A percentile compares a stretch with the other conserved stretches of the same genome.
These are phyloP conservation scores for Trichosporon asahii DNA, from an alignment of 1,284 basidiomycete species.

Conservation along the genomic window DNA sequence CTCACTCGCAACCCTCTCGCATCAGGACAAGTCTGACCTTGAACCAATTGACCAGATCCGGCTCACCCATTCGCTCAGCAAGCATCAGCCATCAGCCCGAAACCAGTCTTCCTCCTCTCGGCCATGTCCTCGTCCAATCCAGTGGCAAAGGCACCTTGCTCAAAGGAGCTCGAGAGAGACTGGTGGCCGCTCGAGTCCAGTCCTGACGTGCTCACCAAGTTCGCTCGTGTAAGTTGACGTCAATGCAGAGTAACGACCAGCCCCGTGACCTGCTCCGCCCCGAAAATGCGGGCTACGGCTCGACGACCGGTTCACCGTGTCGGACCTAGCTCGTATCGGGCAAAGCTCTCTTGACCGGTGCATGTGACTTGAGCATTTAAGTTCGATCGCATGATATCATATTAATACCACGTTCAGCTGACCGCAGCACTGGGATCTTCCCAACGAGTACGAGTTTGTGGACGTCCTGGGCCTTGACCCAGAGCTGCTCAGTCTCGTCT, in stretches of 20 bases:
- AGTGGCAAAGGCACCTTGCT: neutral
- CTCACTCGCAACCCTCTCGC: neutral
- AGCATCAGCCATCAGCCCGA: neutral
- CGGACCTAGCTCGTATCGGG: neutral
- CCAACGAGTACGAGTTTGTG: constrained; percentile 51
- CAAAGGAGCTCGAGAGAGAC: constrained; percentile 3
- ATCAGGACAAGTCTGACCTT: neutral
- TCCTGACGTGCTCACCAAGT: constrained; percentile 3
- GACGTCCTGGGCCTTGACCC: constrained; percentile 56
- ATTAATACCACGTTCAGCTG: neutral
- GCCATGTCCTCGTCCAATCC: neutral
- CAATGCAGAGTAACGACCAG: neutral
- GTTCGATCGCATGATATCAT: neutral
- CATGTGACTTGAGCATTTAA: neutral
- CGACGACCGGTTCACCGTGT: neutral
- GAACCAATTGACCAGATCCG: neutral
- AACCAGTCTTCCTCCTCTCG: neutral
- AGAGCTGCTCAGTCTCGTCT: constrained; percentile 54
- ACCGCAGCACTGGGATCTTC: constrained; percentile 39
- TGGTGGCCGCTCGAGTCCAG: constrained; percentile 6
- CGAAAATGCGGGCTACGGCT: neutral
- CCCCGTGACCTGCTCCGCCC: neutral
- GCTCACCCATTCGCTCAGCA: neutral
- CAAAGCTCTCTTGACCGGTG: neutral
- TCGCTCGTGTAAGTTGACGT: constrained; percentile 4